Conservation (phyloP, 1,284 basidiomycete species). For the Cutaneotrichosporon cutaneum region DNA sequence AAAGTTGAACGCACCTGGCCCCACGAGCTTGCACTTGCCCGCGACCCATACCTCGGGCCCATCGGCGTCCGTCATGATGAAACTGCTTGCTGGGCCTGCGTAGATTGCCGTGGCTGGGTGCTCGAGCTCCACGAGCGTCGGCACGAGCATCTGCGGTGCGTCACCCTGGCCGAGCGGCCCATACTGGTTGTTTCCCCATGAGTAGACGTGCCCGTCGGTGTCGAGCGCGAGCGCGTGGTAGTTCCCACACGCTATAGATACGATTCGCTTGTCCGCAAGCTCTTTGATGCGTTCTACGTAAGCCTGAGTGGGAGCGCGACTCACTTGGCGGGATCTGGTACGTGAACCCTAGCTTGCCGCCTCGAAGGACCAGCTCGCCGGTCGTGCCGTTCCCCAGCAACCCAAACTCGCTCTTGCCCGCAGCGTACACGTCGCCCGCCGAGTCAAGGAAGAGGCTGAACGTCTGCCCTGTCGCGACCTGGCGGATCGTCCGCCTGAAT, state of each 20-base stretch:
- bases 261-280: slow-evolving; percentile 70
- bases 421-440: slow-evolving; percentile 80
- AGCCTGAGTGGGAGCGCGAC: slow-evolving; percentile 29
- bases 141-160: slow-evolving; percentile 66
- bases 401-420: slow-evolving; percentile 89
- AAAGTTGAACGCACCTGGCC: slow-evolving; percentile 64
- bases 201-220: slow-evolving; percentile 74
- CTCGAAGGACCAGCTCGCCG: slow-evolving; percentile 73
- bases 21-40: slow-evolving; percentile 82
- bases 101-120: slow-evolving; percentile 61
- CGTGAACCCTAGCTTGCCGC: slow-evolving; percentile 77
- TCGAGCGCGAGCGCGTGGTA: slow-evolving; percentile 83
- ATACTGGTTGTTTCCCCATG: slow-evolving; percentile 62
- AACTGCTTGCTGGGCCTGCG: slow-evolving; percentile 76
- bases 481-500: slow-evolving; percentile 30
- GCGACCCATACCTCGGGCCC: slow-evolving; percentile 62
- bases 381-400: slow-evolving; percentile 81
- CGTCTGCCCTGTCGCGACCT: slow-evolving; percentile 69
- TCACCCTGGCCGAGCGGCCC: slow-evolving; percentile 62
- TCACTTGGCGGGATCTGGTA: slow-evolving; percentile 71
- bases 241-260: slow-evolving; percentile 76
- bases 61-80: slow-evolving; percentile 71
- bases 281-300: slow-evolving; percentile 66
- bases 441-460: slow-evolving; percentile 81
- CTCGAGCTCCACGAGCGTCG: slow-evolving; percentile 1